Evolutionary conservation across 305 asterid genomes (phyloP).

Genomic region (Rubia tinctorum): DNA sequence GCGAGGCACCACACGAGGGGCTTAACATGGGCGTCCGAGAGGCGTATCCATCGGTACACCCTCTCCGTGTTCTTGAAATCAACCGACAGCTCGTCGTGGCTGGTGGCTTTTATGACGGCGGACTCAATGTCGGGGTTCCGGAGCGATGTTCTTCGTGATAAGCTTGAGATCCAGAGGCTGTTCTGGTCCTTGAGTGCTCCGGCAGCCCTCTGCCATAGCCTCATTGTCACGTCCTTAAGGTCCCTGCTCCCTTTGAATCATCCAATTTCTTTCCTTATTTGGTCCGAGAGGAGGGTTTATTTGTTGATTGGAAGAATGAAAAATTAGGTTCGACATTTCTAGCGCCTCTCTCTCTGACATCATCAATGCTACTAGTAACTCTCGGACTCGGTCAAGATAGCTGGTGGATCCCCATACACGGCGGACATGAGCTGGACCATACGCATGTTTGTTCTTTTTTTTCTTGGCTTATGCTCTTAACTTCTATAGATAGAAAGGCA

Average conservation of each 20-base stretch:
- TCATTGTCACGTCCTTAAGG: constrained; percentile 40
- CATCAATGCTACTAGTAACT: neutral
- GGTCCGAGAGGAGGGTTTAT: too few species aligned
- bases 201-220: constrained; percentile 71
- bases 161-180: constrained; percentile 59
- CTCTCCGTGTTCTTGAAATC: constrained; percentile 45
- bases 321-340: constrained; percentile 5
- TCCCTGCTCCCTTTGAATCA: constrained; percentile 2
- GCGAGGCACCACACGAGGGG: constrained; percentile 65
- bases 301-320: neutral
- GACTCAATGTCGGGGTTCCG: constrained; percentile 77
- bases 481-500: neutral
- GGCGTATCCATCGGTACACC: constrained; percentile 58
- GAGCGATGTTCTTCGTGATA: constrained; percentile 45
- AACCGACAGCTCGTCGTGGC: constrained; percentile 48
- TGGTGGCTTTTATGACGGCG: constrained; percentile 72
- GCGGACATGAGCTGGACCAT: neutral
- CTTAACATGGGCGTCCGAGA: constrained; percentile 51
- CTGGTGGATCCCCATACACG: constrained; percentile 6
- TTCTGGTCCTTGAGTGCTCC: constrained; percentile 58
- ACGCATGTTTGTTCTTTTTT: neutral
- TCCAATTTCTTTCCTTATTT: neutral
- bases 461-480: neutral
- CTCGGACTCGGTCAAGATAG: neutral
- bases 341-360: neutral